These are phyloP conservation scores for Venturia pyrina DNA, from an alignment of 2,329 filamentous ascomycete genomes.

Conservation along the genomic window DNA sequence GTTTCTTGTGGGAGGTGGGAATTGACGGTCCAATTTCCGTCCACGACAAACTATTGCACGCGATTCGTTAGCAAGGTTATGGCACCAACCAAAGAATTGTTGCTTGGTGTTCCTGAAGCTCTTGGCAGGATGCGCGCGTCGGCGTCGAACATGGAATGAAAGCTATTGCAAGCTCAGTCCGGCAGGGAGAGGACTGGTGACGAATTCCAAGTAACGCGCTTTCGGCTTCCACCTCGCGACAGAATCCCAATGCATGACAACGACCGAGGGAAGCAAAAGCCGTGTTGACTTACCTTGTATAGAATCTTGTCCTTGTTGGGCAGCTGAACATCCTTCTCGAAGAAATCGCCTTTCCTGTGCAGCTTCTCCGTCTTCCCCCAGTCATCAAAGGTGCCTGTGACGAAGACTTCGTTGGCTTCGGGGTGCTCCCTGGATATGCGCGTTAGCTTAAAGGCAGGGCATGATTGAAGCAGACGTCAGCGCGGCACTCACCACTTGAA, in stretches of 20 bases:
- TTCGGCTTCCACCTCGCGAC: background rate
- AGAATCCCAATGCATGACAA: background rate
- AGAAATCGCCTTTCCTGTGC: constrained; percentile 61
- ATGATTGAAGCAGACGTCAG: constrained; percentile 16
- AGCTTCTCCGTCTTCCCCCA: constrained; percentile 84
- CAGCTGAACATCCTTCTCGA: constrained; percentile 73
- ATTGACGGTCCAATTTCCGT: constrained; percentile 83
- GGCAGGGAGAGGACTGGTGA: background rate
- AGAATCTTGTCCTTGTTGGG: constrained; percentile 62
- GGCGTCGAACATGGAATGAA: background rate
- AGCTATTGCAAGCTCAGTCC: background rate
- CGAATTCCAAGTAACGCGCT: background rate
- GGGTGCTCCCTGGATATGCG: constrained; percentile 59
- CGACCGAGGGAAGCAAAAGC: background rate
- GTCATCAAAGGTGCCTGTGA: constrained; percentile 91
- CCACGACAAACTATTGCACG: constrained; percentile 71
- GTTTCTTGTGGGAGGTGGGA: constrained; percentile 69
- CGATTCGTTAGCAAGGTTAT: background rate
- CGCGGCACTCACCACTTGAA: constrained; percentile 54
- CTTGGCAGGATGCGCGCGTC: background rate
- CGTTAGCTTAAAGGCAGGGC: constrained; percentile 14
- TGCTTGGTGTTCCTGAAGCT: background rate
- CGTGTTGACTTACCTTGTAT: constrained; percentile 71
- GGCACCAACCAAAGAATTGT: background rate
- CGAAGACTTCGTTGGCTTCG: constrained; percentile 71